Percentiles rank a stretch among this genome's conserved stretches.
These are phyloP conservation scores for Penicillium goetzii DNA, from an alignment of 495 filamentous ascomycete species.

Conservation along the genomic window DNA sequence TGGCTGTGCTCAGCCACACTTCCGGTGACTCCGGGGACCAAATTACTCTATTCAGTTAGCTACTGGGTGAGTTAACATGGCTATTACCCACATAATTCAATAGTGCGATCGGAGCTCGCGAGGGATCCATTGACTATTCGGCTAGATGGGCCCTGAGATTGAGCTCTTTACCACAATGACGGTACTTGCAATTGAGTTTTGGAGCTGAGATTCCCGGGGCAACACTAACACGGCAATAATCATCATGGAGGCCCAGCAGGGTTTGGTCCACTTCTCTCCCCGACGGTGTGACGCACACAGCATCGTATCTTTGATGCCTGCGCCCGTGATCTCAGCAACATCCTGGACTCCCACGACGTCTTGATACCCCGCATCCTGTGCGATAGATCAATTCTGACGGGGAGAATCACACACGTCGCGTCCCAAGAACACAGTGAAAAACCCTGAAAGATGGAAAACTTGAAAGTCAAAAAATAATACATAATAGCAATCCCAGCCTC, in stretches of 20 bases:
- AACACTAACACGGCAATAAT: not conserved
- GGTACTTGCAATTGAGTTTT: constrained; percentile 7
- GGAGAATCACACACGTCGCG: not conserved
- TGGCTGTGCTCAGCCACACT: constrained; percentile 26
- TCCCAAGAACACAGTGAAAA: not conserved
- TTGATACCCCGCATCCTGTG: not conserved
- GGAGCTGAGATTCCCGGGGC: constrained; percentile 2
- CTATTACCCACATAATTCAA: constrained; percentile 19
- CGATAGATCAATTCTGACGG: not conserved
- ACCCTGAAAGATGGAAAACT: not conserved
- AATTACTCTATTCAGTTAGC: not conserved
- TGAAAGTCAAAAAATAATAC: constrained; percentile 14
- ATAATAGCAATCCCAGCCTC: not conserved
- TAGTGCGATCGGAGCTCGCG: constrained; percentile 24
- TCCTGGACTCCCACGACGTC: not conserved
- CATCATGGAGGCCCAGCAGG: not conserved
- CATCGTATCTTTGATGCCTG: too few relatives aligned
- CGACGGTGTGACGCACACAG: not conserved
- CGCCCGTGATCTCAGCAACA: not conserved
- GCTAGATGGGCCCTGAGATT: not conserved
- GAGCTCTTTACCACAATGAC: constrained; percentile 4
- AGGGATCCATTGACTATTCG: constrained; percentile 17
- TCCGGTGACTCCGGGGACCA: constrained; percentile 20
- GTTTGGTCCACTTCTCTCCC: not conserved
- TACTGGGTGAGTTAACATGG: not conserved